These are phyloP conservation scores for Tricholoma terreum DNA, from an alignment of 768 basidiomycete genomes.

Conservation along the genomic window DNA sequence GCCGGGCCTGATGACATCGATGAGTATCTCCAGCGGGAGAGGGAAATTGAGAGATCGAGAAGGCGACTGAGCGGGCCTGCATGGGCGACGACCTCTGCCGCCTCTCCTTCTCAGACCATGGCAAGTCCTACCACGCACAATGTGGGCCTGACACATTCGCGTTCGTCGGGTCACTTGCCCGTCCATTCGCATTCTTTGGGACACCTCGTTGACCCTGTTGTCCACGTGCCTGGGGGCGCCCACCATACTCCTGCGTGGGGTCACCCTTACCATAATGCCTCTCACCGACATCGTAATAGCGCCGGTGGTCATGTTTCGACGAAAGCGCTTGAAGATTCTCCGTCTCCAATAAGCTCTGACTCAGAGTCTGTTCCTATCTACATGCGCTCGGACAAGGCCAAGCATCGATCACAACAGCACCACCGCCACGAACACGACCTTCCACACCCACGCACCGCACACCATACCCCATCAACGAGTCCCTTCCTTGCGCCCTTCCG, in stretches of 20 bases:
- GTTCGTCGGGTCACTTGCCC: not conserved
- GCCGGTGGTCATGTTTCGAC: constrained; percentile 9
- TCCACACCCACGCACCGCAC: constrained; percentile 17
- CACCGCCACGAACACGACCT: constrained; percentile 16
- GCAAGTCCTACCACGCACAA: constrained; percentile 11
- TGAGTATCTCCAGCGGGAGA: constrained; percentile 22
- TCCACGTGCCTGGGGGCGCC: constrained; percentile 23
- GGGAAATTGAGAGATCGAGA: constrained; percentile 22
- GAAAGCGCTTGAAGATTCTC: constrained; percentile 53
- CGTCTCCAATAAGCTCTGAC: constrained; percentile 70
- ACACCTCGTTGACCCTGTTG: constrained; percentile 35
- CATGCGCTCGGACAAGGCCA: constrained; percentile 15
- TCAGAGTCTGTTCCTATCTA: constrained; percentile 45
- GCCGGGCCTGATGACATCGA: constrained; percentile 23
- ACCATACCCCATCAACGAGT: constrained; percentile 66
- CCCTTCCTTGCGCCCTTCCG: constrained; percentile 79
- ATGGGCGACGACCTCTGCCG: constrained; percentile 48
- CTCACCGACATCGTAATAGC: constrained; percentile 26
- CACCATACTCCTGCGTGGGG: constrained; percentile 30
- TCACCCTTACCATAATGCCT: constrained; percentile 44
- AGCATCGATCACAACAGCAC: constrained; percentile 4
- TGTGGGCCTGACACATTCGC: constrained; percentile 3
- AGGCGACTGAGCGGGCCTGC: constrained; percentile 55
- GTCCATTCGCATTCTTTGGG: constrained; percentile 40
- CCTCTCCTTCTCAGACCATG: constrained; percentile 27